phyloP scores from a whole-genome alignment of 1,284 basidiomycete genomes.

The Boletus semigastroideus region DNA sequence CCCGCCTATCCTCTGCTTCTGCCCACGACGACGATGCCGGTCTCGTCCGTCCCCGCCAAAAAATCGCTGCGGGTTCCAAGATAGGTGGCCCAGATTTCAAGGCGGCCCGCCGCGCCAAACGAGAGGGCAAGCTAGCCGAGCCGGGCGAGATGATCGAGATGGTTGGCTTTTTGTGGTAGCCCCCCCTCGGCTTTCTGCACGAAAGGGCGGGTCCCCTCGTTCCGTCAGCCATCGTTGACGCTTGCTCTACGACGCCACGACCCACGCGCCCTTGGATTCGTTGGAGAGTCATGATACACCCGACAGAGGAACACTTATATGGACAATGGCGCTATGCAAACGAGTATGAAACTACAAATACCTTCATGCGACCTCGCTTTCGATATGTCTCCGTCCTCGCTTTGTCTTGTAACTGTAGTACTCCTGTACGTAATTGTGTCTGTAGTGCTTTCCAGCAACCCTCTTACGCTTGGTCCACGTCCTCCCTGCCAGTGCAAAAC shows the following conservation, averaged over 20 bases:
- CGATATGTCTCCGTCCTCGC: background rate
- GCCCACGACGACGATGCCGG: conserved; percentile 14
- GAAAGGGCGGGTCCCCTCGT: background rate
- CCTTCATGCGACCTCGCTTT: background rate
- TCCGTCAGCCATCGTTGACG: background rate
- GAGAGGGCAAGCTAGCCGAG: conserved; percentile 21
- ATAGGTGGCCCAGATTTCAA: conserved; percentile 33
- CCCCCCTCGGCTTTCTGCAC: background rate
- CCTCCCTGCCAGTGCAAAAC: too few species aligned
- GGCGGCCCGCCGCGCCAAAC: conserved; percentile 27
- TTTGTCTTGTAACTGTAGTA: background rate
- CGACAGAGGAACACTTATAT: background rate
- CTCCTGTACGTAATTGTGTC: background rate
- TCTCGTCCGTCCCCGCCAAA: conserved; percentile 22
- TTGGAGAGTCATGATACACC: background rate
- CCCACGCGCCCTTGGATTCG: background rate
- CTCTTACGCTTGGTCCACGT: too few species aligned
- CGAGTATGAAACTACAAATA: background rate
- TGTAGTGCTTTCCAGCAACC: background rate
- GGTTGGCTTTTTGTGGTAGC: conserved; percentile 27
- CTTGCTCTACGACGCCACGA: background rate
- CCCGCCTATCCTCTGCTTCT: conserved; percentile 2
- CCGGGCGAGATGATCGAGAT: conserved; percentile 29
- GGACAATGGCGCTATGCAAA: background rate
- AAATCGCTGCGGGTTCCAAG: conserved; percentile 25